Evolutionary conservation across 257 asterid species (phyloP).

Genomic region (Hygrophila difformis): DNA sequence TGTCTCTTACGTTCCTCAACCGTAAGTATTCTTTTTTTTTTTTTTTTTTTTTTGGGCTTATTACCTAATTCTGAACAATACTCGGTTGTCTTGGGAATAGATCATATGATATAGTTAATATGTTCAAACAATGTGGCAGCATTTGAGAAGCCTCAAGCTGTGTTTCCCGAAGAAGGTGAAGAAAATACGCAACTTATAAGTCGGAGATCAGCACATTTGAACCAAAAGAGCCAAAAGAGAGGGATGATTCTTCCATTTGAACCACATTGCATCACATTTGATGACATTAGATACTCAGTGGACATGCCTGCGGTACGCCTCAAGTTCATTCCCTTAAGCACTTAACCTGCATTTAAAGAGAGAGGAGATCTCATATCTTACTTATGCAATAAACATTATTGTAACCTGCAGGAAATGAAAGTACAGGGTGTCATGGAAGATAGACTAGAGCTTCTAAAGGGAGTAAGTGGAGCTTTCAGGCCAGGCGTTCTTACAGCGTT

Average conservation of each 20-base stretch:
- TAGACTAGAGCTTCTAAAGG: constrained; percentile 48
- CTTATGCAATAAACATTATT: too few species aligned
- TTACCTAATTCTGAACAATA: too few species aligned
- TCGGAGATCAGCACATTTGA: too few species aligned
- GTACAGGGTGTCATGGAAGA: constrained; percentile 42
- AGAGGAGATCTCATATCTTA: too few species aligned
- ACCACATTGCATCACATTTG: constrained; percentile 81
- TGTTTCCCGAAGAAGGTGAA: constrained; percentile 41
- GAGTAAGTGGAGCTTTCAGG: constrained; percentile 71
- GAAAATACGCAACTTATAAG: too few species aligned
- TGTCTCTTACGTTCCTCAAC: constrained; percentile 32
- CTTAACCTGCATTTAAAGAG: too few species aligned
- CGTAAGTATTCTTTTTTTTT: constrained; percentile 39
- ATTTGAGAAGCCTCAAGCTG: constrained; percentile 45
- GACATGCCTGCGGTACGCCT: constrained; percentile 85
- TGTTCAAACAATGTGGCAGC: constrained; percentile 26
- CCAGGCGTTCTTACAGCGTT: constrained; percentile 82
- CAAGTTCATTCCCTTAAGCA: too few species aligned
- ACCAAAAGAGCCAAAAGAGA: too few species aligned
- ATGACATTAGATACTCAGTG: constrained; percentile 60
- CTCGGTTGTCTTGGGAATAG: too few species aligned
- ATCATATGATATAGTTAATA: too few species aligned
- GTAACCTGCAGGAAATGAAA: constrained; percentile 51
- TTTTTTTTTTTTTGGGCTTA: not conserved
- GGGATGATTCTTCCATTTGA: constrained; percentile 94